Conservation (phyloP, 331 rosid species). For the Stylosanthes scabra region DNA sequence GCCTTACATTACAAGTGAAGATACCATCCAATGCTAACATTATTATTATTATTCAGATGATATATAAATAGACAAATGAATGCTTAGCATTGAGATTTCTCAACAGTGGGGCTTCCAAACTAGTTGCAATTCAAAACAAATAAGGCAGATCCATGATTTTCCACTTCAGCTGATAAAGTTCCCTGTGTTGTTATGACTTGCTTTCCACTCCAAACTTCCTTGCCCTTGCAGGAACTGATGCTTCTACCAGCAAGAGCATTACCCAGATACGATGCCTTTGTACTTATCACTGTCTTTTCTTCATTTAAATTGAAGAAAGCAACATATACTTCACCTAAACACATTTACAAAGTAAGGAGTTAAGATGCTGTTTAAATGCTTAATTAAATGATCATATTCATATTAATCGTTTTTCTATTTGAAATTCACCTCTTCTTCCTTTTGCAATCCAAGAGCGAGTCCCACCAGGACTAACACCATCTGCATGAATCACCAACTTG, state of each 20-base stretch:
- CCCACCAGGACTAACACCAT: slow-evolving; percentile 49
- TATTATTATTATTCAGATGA: no score
- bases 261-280: slow-evolving; percentile 61
- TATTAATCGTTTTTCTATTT: no score
- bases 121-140: slow-evolving; percentile 62
- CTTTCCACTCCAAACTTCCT: slow-evolving; percentile 75
- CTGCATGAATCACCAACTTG: slow-evolving; percentile 66
- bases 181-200: slow-evolving; percentile 36
- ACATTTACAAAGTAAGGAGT: neutral
- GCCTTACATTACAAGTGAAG: no score
- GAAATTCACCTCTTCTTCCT: slow-evolving; percentile 71
- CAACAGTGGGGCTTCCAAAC: no score
- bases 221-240: slow-evolving; percentile 53
- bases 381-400: no score
- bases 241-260: slow-evolving; percentile 51
- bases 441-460: slow-evolving; percentile 88
- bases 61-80: no score
- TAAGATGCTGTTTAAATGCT: neutral
- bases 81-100: no score
- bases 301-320: slow-evolving; percentile 82
- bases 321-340: slow-evolving; percentile 74
- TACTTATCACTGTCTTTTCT: slow-evolving; percentile 50
- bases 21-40: no score
- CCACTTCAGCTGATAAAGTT: slow-evolving; percentile 48
- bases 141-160: slow-evolving; percentile 71